phyloP scores from a whole-genome alignment of 2,329 filamentous ascomycete species.

The Epichloe coenophiala region DNA sequence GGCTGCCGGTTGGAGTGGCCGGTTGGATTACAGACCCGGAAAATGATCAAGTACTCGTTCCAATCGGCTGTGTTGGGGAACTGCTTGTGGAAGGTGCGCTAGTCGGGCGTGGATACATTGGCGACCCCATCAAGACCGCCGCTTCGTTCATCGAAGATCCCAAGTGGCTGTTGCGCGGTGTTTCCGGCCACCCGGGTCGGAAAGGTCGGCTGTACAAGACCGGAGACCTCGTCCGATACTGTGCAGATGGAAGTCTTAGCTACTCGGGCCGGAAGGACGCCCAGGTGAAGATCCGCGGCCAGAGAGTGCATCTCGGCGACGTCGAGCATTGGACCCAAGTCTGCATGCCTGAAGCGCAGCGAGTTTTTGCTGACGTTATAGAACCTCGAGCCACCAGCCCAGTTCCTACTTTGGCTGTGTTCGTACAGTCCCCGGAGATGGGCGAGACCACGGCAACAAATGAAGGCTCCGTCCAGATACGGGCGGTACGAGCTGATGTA shows the following conservation, averaged over 20 bases:
- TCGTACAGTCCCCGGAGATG: neutral
- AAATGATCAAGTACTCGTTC: neutral
- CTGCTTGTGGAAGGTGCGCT: conserved; percentile 29
- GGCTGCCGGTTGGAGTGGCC: too few species aligned
- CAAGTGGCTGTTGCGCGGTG: conserved; percentile 8
- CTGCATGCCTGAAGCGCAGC: neutral
- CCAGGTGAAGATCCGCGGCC: conserved; percentile 8
- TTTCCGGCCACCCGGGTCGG: neutral
- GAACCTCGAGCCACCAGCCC: neutral
- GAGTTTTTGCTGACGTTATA: neutral
- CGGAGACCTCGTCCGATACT: conserved; percentile 10
- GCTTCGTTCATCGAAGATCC: conserved; percentile 14
- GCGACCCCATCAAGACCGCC: conserved; percentile 20
- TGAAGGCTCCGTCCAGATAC: neutral
- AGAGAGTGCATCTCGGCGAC: conserved; percentile 3
- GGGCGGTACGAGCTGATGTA: neutral
- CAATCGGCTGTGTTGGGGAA: conserved; percentile 14
- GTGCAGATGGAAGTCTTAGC: neutral
- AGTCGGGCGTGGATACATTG: conserved; percentile 36
- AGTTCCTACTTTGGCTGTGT: neutral
- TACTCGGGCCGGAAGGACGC: conserved; percentile 4
- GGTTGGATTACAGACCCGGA: neutral
- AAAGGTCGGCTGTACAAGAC: conserved; percentile 8
- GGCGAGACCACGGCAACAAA: too few species aligned
- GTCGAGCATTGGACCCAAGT: conserved; percentile 1